phyloP scores from a whole-genome alignment of 768 basidiomycete genomes.

The Lactarius sp. region DNA sequence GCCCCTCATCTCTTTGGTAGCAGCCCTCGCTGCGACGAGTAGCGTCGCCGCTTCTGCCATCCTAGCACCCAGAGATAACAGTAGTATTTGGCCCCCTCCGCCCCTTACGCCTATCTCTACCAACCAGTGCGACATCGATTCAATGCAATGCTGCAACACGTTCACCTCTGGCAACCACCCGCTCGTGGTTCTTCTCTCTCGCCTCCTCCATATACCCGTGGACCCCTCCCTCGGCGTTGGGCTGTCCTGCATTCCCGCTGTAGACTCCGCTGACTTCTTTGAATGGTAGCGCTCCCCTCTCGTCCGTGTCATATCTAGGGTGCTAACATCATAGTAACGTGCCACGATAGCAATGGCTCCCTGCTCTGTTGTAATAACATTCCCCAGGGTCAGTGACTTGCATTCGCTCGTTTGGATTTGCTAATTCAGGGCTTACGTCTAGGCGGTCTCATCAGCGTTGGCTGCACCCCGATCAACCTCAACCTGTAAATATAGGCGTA shows the following conservation, averaged over 20 bases:
- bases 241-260: background rate
- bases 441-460: background rate
- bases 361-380: background rate
- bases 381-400: background rate
- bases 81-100: no score
- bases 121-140: background rate
- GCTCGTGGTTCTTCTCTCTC: background rate
- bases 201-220: background rate
- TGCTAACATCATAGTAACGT: background rate
- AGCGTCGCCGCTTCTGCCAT: background rate
- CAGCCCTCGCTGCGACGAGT: background rate
- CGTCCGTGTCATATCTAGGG: background rate
- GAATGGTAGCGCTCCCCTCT: background rate
- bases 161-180: background rate
- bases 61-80: background rate
- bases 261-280: no score
- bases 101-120: background rate
- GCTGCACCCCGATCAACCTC: background rate
- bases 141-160: background rate
- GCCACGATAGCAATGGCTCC: background rate
- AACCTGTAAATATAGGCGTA: no score
- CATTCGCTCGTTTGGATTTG: background rate
- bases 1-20: slow-evolving; percentile 1
- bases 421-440: background rate
- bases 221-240: background rate